phyloP scores from a whole-genome alignment of 129 eudicot genomes.

The Apium graveolens region DNA sequence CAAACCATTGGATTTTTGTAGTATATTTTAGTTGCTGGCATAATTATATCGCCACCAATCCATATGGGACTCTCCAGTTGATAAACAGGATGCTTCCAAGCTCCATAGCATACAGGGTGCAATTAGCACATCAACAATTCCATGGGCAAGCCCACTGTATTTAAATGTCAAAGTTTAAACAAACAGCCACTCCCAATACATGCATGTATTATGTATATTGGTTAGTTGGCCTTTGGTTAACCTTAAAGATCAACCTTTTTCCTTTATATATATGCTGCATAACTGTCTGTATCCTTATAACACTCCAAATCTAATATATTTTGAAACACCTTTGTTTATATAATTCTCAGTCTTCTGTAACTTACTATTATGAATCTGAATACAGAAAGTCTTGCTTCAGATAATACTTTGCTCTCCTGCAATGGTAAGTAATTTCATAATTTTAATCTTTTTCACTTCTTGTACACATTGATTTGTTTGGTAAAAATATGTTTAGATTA shows the following conservation, averaged over 20 bases:
- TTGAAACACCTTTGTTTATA: not conserved
- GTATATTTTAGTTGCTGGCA: too few relatives aligned
- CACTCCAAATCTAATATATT: not conserved
- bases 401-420: slow-evolving; percentile 4
- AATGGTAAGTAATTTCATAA: slow-evolving; percentile 6
- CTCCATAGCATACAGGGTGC: not conserved
- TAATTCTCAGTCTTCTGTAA: not conserved
- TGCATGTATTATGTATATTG: not conserved
- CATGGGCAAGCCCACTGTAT: slow-evolving; percentile 4
- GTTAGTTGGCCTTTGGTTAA: not conserved
- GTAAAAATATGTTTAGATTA: too few relatives aligned
- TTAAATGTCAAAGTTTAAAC: not conserved
- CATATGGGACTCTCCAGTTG: too few relatives aligned
- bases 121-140: not conserved
- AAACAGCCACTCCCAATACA: not conserved
- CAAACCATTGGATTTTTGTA: not conserved
- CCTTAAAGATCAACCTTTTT: not conserved
- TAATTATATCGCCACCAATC: too few relatives aligned
- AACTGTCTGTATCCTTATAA: not conserved
- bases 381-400: slow-evolving; percentile 8
- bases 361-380: slow-evolving; percentile 10
- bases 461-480: too few relatives aligned
- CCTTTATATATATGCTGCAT: not conserved
- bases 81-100: too few relatives aligned
- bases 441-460: too few relatives aligned